Percentiles rank a stretch among this genome's conserved stretches.
Evolutionary conservation across 768 basidiomycete genomes (phyloP).

Genomic region (Cystofilobasidium capitatum): DNA sequence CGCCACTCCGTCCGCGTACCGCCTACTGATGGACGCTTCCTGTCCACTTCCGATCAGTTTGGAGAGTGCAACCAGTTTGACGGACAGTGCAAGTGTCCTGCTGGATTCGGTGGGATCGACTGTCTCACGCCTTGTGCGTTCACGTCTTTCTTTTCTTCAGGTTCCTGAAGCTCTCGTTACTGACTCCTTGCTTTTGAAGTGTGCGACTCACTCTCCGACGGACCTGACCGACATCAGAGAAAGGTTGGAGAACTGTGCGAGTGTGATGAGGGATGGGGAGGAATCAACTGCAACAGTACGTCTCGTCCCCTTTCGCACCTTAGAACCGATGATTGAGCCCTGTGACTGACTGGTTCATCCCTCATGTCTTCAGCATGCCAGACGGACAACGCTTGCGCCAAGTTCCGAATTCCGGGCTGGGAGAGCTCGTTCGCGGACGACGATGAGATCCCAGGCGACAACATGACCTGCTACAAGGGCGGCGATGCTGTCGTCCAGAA

Average conservation of each 20-base stretch:
- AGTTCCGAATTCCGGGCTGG: constrained; percentile 54
- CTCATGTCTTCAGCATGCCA: constrained; percentile 62
- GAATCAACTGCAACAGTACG: constrained; percentile 94
- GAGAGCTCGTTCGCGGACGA: constrained; percentile 32
- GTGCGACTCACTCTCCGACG: constrained; percentile 88
- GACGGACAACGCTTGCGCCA: constrained; percentile 64
- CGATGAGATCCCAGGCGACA: constrained; percentile 42
- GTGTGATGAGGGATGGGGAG: constrained; percentile 90
- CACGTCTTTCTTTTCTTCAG: not conserved
- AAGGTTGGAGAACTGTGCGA: constrained; percentile 66
- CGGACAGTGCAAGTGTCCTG: constrained; percentile 91
- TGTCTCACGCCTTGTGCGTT: constrained; percentile 80
- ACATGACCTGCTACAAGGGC: constrained; percentile 90
- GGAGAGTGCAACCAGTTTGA: constrained; percentile 83
- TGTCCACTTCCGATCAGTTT: constrained; percentile 41
- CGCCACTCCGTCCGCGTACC: not conserved
- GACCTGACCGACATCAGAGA: constrained; percentile 69
- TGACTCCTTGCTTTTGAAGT: constrained; percentile 47
- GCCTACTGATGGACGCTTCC: not conserved
- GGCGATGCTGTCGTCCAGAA: constrained; percentile 90
- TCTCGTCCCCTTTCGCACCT: constrained; percentile 3
- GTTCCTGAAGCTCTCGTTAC: not conserved
- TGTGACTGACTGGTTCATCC: not conserved
- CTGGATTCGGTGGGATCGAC: constrained; percentile 96
- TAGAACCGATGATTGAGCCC: too few relatives aligned